phyloP scores from a whole-genome alignment of 2,329 filamentous ascomycete genomes.

The Ceratocystis albifundus region DNA sequence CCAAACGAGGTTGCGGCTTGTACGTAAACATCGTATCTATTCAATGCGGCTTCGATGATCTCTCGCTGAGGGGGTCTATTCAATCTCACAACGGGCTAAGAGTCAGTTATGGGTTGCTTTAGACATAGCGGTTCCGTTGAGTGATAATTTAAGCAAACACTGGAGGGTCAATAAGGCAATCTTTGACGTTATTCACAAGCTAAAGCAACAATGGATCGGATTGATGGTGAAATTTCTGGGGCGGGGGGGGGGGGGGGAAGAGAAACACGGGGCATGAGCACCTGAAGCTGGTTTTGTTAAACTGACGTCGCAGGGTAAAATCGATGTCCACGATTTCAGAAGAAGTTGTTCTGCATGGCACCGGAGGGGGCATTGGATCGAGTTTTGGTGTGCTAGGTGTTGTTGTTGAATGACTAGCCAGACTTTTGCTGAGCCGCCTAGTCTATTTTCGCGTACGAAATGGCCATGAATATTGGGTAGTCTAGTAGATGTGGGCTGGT shows the following conservation, averaged over 20 bases:
- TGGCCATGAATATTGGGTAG: too few species aligned
- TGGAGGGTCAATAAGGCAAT: slow-evolving; percentile 12
- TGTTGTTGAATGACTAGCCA: neutral
- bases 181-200: slow-evolving; percentile 6
- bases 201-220: neutral
- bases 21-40: slow-evolving; percentile 81
- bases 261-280: slow-evolving; percentile 30
- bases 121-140: neutral
- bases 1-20: slow-evolving; percentile 87
- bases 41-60: slow-evolving; percentile 69
- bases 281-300: slow-evolving; percentile 64
- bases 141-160: neutral
- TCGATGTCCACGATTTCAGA: slow-evolving; percentile 45
- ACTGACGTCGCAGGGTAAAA: slow-evolving; percentile 61
- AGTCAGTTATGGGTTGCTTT: neutral
- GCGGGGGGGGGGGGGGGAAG: too few species aligned
- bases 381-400: neutral
- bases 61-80: slow-evolving; percentile 70
- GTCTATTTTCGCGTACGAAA: neutral
- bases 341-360: slow-evolving; percentile 1
- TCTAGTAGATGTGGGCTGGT: too few species aligned
- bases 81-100: slow-evolving; percentile 2
- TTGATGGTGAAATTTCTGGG: neutral
- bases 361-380: neutral
- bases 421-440: neutral